Evolutionary conservation across 176 grass and related monocot species (phyloP).

Genomic region (Echinochloa phyllopogon): DNA sequence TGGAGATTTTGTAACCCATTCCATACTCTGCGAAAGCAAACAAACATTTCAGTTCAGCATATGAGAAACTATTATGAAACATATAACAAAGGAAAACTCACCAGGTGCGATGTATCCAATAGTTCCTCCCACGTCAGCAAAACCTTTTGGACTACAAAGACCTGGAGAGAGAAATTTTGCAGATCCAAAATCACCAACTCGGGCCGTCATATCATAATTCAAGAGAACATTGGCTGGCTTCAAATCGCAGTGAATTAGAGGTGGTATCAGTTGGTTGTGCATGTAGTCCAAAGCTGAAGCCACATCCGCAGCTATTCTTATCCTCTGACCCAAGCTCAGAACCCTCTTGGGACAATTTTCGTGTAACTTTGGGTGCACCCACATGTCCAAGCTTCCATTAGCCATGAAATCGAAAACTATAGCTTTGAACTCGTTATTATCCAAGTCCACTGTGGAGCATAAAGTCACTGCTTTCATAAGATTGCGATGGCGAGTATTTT

Average conservation of each 20-base stretch:
- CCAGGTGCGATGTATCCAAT: constrained; percentile 52
- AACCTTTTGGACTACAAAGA: background rate
- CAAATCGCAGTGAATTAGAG: constrained; percentile 35
- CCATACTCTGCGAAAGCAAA: constrained; percentile 29
- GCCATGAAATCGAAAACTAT: constrained; percentile 46
- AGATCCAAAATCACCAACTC: constrained; percentile 46
- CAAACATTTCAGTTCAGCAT: background rate
- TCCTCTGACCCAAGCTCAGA: constrained; percentile 28
- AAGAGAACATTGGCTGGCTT: constrained; percentile 46
- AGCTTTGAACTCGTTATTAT: constrained; percentile 46
- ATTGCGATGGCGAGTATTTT: constrained; percentile 36
- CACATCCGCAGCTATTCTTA: constrained; percentile 22
- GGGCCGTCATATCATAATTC: constrained; percentile 45
- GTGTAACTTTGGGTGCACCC: constrained; percentile 28
- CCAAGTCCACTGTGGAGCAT: constrained; percentile 38
- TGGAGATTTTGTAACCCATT: constrained; percentile 8
- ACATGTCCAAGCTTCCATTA: constrained; percentile 49
- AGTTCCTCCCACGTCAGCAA: constrained; percentile 7
- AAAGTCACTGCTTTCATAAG: constrained; percentile 32
- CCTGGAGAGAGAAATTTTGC: constrained; percentile 36
- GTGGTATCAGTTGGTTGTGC: constrained; percentile 47
- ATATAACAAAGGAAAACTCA: background rate
- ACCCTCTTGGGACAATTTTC: background rate
- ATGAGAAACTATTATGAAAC: background rate
- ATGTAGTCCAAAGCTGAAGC: constrained; percentile 43